Evolutionary conservation across 1,139 yeast genomes (phyloP).

Genomic region (Pichia sp.): DNA sequence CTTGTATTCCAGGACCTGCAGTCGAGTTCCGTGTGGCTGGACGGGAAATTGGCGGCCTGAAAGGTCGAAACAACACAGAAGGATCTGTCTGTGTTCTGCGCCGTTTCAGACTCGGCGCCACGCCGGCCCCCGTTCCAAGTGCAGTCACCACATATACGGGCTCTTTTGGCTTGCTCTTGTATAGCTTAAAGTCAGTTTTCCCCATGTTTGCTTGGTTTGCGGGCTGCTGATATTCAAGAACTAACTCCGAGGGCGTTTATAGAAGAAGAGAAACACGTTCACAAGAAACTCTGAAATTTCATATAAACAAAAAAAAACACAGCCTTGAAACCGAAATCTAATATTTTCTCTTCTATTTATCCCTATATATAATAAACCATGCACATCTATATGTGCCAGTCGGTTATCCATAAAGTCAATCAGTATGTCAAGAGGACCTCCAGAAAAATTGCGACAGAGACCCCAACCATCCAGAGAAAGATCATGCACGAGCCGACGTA

Average conservation of each 20-base stretch:
- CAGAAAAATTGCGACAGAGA: slow-evolving; percentile 24
- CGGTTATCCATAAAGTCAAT: not conserved
- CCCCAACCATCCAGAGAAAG: slow-evolving; percentile 51
- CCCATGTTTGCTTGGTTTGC: not conserved
- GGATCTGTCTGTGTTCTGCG: slow-evolving; percentile 35
- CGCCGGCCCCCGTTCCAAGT: slow-evolving; percentile 40
- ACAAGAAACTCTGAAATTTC: not conserved
- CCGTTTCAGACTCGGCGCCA: slow-evolving; percentile 33
- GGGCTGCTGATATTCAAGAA: not conserved
- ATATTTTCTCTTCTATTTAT: no score
- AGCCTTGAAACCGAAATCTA: not conserved
- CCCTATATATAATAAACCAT: no score
- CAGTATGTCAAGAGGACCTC: slow-evolving; percentile 13
- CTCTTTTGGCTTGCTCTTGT: slow-evolving; percentile 23
- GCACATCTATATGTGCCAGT: no score
- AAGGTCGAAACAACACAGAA: slow-evolving; percentile 41
- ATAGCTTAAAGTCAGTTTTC: slow-evolving; percentile 16
- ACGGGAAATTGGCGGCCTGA: slow-evolving; percentile 29
- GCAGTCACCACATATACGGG: slow-evolving; percentile 30
- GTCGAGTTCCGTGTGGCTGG: slow-evolving; percentile 13
- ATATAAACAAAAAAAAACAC: not conserved
- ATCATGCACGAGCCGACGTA: slow-evolving; percentile 53
- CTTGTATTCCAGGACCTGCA: not conserved
- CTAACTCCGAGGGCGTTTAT: not conserved
- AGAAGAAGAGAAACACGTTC: not conserved